These are phyloP conservation scores for Micractinium conductrix DNA, from an alignment of 139 green algal genomes.

Conservation along the genomic window DNA sequence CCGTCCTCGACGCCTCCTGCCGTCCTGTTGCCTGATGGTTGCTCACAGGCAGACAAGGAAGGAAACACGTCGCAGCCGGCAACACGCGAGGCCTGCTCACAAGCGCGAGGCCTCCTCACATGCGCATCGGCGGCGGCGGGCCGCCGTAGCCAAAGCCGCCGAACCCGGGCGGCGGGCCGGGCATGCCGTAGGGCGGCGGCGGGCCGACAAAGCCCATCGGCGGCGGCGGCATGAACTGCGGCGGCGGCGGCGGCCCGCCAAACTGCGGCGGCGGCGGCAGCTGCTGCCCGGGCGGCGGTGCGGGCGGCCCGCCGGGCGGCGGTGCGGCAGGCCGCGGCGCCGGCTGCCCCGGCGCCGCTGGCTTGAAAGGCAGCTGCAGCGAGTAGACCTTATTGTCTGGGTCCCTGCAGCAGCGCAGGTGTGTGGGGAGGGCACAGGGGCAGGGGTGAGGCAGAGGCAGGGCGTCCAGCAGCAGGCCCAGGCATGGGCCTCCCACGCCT, in stretches of 20 bases:
- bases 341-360: not conserved
- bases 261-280: conserved; percentile 4
- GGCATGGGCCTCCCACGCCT: too few species aligned
- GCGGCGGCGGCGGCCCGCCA: not conserved
- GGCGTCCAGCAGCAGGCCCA: too few species aligned
- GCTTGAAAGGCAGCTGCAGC: conserved; percentile 86
- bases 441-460: too few species aligned
- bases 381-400: conserved; percentile 88
- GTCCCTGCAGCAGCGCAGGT: conserved; percentile 78
- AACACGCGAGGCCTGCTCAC: too few species aligned
- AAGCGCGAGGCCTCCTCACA: not conserved
- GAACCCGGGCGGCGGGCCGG: not conserved
- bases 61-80: too few species aligned
- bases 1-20: too few species aligned
- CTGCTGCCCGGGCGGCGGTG: not conserved
- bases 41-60: too few species aligned
- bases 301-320: conserved; percentile 3
- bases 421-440: too few species aligned
- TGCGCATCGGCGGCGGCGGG: not conserved
- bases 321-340: too few species aligned
- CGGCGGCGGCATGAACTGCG: conserved; percentile 12
- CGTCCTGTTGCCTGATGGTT: too few species aligned
- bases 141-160: too few species aligned
- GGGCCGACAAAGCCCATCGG: not conserved
- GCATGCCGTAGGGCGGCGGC: not conserved